Conservation (phyloP, 495 filamentous ascomycete species). For the Jackrogersella multiformis region DNA sequence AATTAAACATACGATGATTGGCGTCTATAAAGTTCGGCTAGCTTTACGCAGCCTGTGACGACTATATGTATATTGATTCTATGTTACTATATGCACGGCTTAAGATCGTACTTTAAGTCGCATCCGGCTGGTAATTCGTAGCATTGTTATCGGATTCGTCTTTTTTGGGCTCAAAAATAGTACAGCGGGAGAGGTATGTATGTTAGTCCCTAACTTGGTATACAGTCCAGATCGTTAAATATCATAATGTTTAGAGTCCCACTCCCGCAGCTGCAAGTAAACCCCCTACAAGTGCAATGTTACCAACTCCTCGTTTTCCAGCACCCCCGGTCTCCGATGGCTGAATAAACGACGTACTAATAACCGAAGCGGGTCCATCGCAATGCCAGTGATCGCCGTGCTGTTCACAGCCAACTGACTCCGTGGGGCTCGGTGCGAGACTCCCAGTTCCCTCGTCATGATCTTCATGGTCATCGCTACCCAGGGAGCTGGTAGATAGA, state of each 20-base stretch:
- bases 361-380: slow-evolving; percentile 33
- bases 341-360: not conserved
- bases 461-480: slow-evolving; percentile 2
- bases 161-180: not conserved
- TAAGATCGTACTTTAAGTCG: not conserved
- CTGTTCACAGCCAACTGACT: slow-evolving; percentile 48
- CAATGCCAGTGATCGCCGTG: slow-evolving; percentile 57
- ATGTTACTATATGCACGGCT: slow-evolving; percentile 13
- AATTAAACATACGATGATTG: slow-evolving; percentile 4
- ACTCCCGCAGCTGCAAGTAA: slow-evolving; percentile 17
- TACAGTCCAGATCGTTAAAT: too few relatives aligned
- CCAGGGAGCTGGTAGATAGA: not conserved
- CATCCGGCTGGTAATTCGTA: not conserved
- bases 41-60: not conserved
- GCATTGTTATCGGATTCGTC: not conserved
- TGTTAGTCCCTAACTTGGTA: not conserved
- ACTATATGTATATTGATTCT: slow-evolving; percentile 26
- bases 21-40: not conserved
- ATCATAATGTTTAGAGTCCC: slow-evolving; percentile 12
- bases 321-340: slow-evolving; percentile 3
- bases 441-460: slow-evolving; percentile 24
- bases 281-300: slow-evolving; percentile 13
- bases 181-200: not conserved
- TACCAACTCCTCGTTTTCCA: slow-evolving; percentile 12
- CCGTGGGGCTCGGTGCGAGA: slow-evolving; percentile 48